A percentile compares a stretch with the other conserved stretches of the same genome.
Evolutionary conservation across 1,284 basidiomycete genomes (phyloP).

Genomic region (Cutaneotrichosporon spelunceum): DNA sequence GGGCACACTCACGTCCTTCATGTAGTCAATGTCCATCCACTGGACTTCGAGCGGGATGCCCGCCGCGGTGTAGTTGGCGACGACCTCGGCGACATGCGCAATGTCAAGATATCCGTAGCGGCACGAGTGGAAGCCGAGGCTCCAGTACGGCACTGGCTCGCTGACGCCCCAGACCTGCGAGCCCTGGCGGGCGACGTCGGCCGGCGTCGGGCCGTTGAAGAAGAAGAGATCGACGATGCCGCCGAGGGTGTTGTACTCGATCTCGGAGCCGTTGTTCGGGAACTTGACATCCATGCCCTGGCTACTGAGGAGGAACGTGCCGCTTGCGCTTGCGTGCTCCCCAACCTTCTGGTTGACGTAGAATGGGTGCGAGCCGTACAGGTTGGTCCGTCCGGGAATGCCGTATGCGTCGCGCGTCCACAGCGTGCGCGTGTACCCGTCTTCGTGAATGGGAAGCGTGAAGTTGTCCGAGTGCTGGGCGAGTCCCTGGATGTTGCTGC

Average conservation of each 20-base stretch:
- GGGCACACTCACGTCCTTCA: slow-evolving; percentile 45
- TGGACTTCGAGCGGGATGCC: slow-evolving; percentile 27
- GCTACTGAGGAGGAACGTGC: slow-evolving; percentile 46
- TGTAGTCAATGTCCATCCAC: slow-evolving; percentile 59
- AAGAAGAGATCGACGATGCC: slow-evolving; percentile 38
- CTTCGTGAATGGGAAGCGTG: slow-evolving; percentile 57
- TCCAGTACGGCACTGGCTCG: slow-evolving; percentile 31
- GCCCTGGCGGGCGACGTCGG: slow-evolving; percentile 17
- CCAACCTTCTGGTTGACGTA: slow-evolving; percentile 27
- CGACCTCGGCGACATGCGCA: slow-evolving; percentile 34
- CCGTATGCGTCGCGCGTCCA: slow-evolving; percentile 32
- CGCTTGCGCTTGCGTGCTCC: slow-evolving; percentile 43
- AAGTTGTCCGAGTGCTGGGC: slow-evolving; percentile 56
- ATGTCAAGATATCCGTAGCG: slow-evolving; percentile 38
- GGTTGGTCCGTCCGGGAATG: slow-evolving; percentile 28
- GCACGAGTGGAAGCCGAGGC: slow-evolving; percentile 33
- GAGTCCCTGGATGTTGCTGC: slow-evolving; percentile 71
- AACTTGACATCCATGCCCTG: slow-evolving; percentile 41
- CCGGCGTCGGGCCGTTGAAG: slow-evolving; percentile 25
- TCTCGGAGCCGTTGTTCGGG: slow-evolving; percentile 21
- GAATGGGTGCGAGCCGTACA: slow-evolving; percentile 36
- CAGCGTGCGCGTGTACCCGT: slow-evolving; percentile 28
- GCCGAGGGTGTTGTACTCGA: slow-evolving; percentile 34
- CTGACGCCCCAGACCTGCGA: slow-evolving; percentile 29
- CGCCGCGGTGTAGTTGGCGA: slow-evolving; percentile 36